Base-by-base conservation (phyloP, 2,329 filamentous ascomycete genomes). In the Bimuria novae-zelandiae region DNA sequence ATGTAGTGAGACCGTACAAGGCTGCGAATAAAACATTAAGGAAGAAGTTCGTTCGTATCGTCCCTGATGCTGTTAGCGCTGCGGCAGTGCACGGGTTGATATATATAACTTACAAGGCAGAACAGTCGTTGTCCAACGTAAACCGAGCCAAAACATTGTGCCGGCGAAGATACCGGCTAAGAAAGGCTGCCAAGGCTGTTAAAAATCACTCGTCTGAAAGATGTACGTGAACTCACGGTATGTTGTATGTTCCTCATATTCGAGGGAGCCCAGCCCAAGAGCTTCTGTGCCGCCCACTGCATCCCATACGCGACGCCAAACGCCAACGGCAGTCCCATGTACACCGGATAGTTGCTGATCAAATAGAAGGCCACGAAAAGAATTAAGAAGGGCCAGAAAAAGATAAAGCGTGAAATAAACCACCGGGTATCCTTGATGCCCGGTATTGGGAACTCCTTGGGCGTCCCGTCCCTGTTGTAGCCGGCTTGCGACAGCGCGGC, bases 111-210 rank as follows among this genome's bases (percentile, higher is more conserved):
- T 77, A 89, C 88, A 80, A 58, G 88, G 89, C 44, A 96, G 76
- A 35, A 97, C 80, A 11, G 83, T 83, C 19, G 87, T 83, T 33
- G 93, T 61, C 84, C 90, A 99, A 60, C 88, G 85, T 32, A 90
- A 67, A 23, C 87, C 89, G 3, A 91, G 85, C 79, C 90, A 87
- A 68, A 96, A 95, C 16, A 97, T 75, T 0, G 92, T 89, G 1
- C 81, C 92, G 0, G 92, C 88, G 76, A 99, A 99, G 56, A 99
- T 92, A 51, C 94, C 94, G 0, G 94, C 88, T 62, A 99, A 80
- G 82, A 92, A 97, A 11, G 94, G 93, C 88, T n/a, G n/a, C n/a
- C n/a, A n/a, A n/a, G n/a, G n/a, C n/a, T n/a, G n/a, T n/a, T n/a
- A n/a, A n/a, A n/a, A n/a, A n/a, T n/a, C n/a, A n/a, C n/a, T n/a